Percentiles rank a stretch among this genome's conserved stretches.
Conservation (phyloP, 1,284 basidiomycete species). For the Microbotryum saponariae region DNA sequence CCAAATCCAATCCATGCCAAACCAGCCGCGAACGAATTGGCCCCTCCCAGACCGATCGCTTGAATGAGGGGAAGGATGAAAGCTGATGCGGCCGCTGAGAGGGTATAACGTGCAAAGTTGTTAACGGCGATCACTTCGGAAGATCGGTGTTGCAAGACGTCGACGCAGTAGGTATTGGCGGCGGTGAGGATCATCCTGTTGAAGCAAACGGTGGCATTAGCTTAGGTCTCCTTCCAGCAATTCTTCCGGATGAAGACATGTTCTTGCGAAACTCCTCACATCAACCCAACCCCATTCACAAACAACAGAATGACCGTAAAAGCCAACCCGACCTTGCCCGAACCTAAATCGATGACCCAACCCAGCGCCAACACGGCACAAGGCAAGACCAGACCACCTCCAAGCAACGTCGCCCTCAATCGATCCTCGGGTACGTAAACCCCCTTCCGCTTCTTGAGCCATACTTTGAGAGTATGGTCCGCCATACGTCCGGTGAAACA, state of each 20-base stretch:
- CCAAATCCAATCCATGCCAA: constrained; percentile 47
- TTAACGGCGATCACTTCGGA: constrained; percentile 47
- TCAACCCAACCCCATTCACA: constrained; percentile 43
- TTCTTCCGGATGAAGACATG: too few species aligned
- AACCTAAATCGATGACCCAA: constrained; percentile 23
- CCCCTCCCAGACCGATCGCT: constrained; percentile 50
- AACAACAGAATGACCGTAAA: constrained; percentile 32
- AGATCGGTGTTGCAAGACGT: constrained; percentile 50
- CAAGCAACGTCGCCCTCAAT: constrained; percentile 49
- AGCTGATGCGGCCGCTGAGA: constrained; percentile 44
- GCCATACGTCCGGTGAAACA: constrained; percentile 48
- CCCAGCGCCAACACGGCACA: constrained; percentile 40
- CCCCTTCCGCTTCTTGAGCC: constrained; percentile 49
- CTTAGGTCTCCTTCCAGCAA: constrained; percentile 29
- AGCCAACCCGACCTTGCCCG: constrained; percentile 40
- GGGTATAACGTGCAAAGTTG: constrained; percentile 37
- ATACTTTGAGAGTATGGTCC: constrained; percentile 48
- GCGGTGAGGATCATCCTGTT: constrained; percentile 48
- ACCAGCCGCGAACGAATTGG: constrained; percentile 48
- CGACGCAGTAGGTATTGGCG: constrained; percentile 53
- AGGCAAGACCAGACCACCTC: constrained; percentile 48
- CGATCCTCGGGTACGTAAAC: constrained; percentile 52
- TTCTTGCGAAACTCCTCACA: constrained; percentile 37
- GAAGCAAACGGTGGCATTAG: constrained; percentile 44
- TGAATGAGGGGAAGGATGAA: constrained; percentile 52